phyloP scores from a whole-genome alignment of 2,329 filamentous ascomycete species.

The Penicillium frequentans region DNA sequence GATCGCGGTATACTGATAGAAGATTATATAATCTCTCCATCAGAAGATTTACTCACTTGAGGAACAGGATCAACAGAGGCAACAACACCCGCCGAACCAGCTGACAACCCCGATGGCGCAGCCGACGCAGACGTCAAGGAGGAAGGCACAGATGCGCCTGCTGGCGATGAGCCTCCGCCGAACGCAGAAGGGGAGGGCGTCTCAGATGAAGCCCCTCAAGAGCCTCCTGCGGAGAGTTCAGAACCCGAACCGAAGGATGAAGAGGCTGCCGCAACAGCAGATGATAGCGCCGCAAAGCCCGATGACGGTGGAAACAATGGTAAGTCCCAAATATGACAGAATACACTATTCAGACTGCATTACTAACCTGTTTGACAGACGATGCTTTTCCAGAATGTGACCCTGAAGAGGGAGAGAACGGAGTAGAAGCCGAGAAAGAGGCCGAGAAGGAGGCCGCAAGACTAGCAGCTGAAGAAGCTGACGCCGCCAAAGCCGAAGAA shows the following conservation, averaged over 20 bases:
- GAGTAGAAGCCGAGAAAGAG: slow-evolving; percentile 35
- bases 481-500: slow-evolving; percentile 11
- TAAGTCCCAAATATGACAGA: slow-evolving; percentile 3
- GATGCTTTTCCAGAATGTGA: slow-evolving; percentile 37
- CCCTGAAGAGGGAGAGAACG: slow-evolving; percentile 29
- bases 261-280: slow-evolving; percentile 10
- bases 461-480: slow-evolving; percentile 33
- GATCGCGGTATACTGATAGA: neutral
- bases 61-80: slow-evolving; percentile 28
- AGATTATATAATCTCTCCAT: neutral
- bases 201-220: slow-evolving; percentile 10
- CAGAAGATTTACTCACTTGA: slow-evolving; percentile 13
- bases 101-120: slow-evolving; percentile 22
- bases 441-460: slow-evolving; percentile 20
- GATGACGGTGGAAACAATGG: slow-evolving; percentile 23
- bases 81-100: slow-evolving; percentile 24
- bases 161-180: slow-evolving; percentile 21
- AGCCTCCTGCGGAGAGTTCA: slow-evolving; percentile 14
- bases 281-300: slow-evolving; percentile 9
- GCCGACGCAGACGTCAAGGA: slow-evolving; percentile 23
- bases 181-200: slow-evolving; percentile 14
- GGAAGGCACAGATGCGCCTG: slow-evolving; percentile 18
- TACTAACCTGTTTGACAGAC: slow-evolving; percentile 21
- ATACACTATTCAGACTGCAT: neutral
- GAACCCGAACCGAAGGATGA: slow-evolving; percentile 18